Percentiles rank a stretch among this genome's conserved stretches.
These are phyloP conservation scores for Colletotrichum sublineola DNA, from an alignment of 2,329 filamentous ascomycete genomes.

Conservation along the genomic window DNA sequence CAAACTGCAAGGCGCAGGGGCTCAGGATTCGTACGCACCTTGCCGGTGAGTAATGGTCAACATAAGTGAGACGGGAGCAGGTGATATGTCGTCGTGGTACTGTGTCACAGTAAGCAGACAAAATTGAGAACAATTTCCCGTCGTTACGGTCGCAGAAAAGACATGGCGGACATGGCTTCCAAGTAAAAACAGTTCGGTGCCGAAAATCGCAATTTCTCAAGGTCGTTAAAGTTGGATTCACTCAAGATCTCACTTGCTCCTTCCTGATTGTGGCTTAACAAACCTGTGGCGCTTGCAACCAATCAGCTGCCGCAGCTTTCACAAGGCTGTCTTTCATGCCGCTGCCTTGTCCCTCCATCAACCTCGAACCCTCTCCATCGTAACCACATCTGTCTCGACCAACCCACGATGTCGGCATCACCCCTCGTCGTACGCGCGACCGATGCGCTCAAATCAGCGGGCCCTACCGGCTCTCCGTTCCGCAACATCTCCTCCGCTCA, in stretches of 20 bases:
- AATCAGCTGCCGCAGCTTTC: conserved; percentile 3
- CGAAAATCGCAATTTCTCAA: neutral
- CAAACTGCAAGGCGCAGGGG: conserved; percentile 19
- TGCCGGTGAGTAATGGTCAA: neutral
- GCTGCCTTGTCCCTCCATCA: conserved; percentile 20
- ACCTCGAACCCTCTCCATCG: conserved; percentile 9
- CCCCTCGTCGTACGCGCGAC: conserved; percentile 59
- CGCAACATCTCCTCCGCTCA: conserved; percentile 57
- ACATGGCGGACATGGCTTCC: neutral
- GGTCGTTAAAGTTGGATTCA: neutral
- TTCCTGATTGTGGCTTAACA: conserved; percentile 14
- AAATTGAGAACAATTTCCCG: neutral
- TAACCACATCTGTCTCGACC: conserved; percentile 16
- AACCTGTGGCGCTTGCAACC: conserved; percentile 5
- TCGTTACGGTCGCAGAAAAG: neutral
- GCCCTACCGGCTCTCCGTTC: conserved; percentile 59
- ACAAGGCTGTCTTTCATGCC: conserved; percentile 32
- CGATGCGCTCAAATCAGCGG: conserved; percentile 51
- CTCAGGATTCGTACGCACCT: neutral
- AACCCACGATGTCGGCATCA: conserved; percentile 59
- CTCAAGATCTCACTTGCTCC: neutral
- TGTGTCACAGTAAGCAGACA: neutral
- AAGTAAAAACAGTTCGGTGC: no score
- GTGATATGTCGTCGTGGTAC: neutral
- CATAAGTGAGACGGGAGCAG: neutral